Evolutionary conservation across 78 protist species (phyloP), one percentile per base, ranked within the genome.

Genomic region (Planoprotostelium fungivorum): DNA sequence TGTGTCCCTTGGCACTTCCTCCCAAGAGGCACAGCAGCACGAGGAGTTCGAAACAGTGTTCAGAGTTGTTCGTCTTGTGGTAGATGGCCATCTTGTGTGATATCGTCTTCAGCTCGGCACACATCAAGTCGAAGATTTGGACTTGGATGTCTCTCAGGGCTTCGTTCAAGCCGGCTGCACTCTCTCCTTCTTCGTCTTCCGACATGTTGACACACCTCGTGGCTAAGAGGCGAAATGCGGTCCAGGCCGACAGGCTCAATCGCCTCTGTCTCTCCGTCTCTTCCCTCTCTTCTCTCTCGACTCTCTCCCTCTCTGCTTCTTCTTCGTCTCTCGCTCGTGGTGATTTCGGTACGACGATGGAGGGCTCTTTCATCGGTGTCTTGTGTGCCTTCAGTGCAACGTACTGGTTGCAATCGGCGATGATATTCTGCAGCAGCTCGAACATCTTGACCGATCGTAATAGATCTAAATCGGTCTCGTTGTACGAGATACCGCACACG

Each of bases 191-290:
- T 16, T 51, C 73, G 5, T 51, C 73, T 16, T 51, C 73, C 73
- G 73, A 51, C 73, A 51, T 51, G 36, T 85, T 36, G 37, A 85
- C 37, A 85, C 87, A 85, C 5, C 37, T 5, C 16, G 87, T 36
- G 16, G 87, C 87, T 25, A 85, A 16, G 16, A 85, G 37, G 29
- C 87, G 5, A 16, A 85, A 85, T 37, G 87, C 87, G 5, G 36
- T 85, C 87, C 87, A 85, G n/a, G 87, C 87, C 29, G 87, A 85
- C 16, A 37, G 87, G 16, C 87, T 35, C 87, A 85, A 85, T 35
- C 16, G 5, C 73, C 73, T 51, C 73, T 51, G 73, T 16, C 73
- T 51, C 73, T 51, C 73, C 31, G 73, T 25, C 73, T 51, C 73
- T 16, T 51, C 73, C 73, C 73, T 51, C 73, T 51, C 73, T 51